A percentile compares a stretch with the other conserved stretches of the same genome.
Evolutionary conservation across 2,329 filamentous ascomycete genomes (phyloP).

Genomic region (Ceratocystis papillata): DNA sequence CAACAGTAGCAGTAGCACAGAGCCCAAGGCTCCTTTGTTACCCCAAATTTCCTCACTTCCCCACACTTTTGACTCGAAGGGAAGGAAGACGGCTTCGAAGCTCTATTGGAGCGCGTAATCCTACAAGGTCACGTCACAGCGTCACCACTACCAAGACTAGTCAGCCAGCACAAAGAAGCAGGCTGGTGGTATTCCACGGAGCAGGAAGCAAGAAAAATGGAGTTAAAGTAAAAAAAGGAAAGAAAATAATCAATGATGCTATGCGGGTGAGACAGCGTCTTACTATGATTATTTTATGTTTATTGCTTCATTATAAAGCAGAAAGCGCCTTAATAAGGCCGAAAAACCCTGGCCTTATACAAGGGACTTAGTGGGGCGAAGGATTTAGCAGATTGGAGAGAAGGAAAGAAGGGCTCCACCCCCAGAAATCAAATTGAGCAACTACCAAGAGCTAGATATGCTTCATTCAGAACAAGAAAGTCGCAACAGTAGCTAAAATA

Average conservation of each 20-base stretch:
- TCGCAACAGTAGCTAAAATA: too few species aligned
- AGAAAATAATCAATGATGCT: too few species aligned
- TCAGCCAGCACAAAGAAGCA: too few species aligned
- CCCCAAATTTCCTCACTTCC: slow-evolving; percentile 2
- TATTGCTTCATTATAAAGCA: too few species aligned
- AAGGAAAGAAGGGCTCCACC: slow-evolving; percentile 4
- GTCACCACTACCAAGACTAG: too few species aligned
- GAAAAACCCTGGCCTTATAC: background rate
- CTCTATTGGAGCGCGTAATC: slow-evolving; percentile 14
- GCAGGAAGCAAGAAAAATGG: too few species aligned
- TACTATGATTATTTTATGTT: too few species aligned
- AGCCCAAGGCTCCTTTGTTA: slow-evolving; percentile 8
- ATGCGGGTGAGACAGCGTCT: too few species aligned
- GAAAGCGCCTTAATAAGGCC: background rate
- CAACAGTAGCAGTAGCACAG: slow-evolving; percentile 2
- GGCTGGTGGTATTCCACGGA: too few species aligned
- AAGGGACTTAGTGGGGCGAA: background rate
- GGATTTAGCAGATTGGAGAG: slow-evolving; percentile 1
- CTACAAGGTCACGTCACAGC: background rate
- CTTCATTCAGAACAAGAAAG: too few species aligned
- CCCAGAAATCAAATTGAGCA: slow-evolving; percentile 2
- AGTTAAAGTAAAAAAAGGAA: too few species aligned
- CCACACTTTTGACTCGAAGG: slow-evolving; percentile 7
- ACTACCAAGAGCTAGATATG: background rate
- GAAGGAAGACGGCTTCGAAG: background rate